Base-by-base conservation (phyloP, 192 early-diverging fungal genomes). In the Helicostylum pulchrum region DNA sequence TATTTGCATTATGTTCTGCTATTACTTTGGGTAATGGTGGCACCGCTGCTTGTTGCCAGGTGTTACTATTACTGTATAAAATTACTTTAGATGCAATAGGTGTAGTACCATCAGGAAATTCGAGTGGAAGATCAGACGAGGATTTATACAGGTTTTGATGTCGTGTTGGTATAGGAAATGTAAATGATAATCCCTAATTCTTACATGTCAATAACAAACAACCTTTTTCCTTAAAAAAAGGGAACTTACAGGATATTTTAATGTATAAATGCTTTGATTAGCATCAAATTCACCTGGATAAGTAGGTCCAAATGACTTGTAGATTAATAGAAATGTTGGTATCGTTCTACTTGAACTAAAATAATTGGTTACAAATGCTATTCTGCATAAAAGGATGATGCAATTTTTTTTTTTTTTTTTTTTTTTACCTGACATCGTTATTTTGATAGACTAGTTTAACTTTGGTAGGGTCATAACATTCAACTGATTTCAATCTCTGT, bases 31-130 rank as follows among this genome's bases (percentile, higher is more conserved):
- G 52, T 15, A 80, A 56, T 1, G 77, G 53, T 2, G 85, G 78
- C 0, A 73, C 62, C 4, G 64, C 56, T 12, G 83, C 76, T n/a
- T 62, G 31, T 34, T 66, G 73, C 80, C 84, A 88, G 44, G 77
- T 70, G 43, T 53, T 52, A 11, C 78, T 67, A 14, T 84, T 83
- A n/a, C 78, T 68, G 56, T 70, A 89, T 10, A 90, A 70, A 52
- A 85, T 86, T 47, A 90, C 66, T 30, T 84, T 79, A 9, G 75
- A 79, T 7, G 83, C 74, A 19, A 89, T 82, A 1, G 90, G 88
- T 2, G 90, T 89, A 21, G 85, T 88, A 6, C 86, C 87, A 68
- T 90, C 88, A 7, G 88, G 86, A 34, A 90, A 85, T 53, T 87
- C 83, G 14, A 90, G 73, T 12, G 87, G 87, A 7, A 89, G 73